Evolutionary conservation across 2,329 filamentous ascomycete genomes (phyloP), one percentile per base, ranked within the genome.

Genomic region (Sclerotinia subarctica): DNA sequence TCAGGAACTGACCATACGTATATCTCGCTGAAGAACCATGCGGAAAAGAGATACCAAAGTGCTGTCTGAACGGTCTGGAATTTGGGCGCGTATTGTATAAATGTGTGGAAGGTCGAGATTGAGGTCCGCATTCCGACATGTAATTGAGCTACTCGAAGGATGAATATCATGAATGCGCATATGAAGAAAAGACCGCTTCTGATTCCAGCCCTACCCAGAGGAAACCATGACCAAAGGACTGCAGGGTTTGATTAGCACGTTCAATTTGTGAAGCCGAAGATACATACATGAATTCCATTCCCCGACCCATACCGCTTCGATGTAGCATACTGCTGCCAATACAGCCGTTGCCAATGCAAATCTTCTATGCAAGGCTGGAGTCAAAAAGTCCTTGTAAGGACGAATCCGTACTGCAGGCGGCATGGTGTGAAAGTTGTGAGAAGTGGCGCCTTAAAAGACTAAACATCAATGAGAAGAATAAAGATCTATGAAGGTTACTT

Each of bases 151-250:
- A 97, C 92, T 75, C 94, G 92, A 64, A 97, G 86, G 73, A 97
- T 85, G 80, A 96, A 91, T 73, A 97, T 85, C 68, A 88, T 82
- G 69, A 97, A 86, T 69, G 87, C 88, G 73, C 89, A 90, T 70
- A 91, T 81, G 80, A 94, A 94, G 71, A 97, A 85, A 70, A 93
- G 84, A 21, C 89, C 77, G 7, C 92, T 86, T 73, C 93, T 90
- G 67, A 96, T 79, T 69, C 92, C 93, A 56, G 90, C 87, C 67
- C 84, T 84, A 64, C 93, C 91, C 51, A 97, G 75, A 32, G 93
- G 93, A 73, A 96, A 93, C 90, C 92, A 94, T 74, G 88, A 83
- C 93, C 93, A 97, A 70, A 97, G 81, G 63, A 88, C 92, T 94
- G 73, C 46, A 64, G n/a, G 49, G 13, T 6, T 62, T 52, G 56